Conservation (phyloP, 768 basidiomycete genomes). For the Suillus brevipes region DNA sequence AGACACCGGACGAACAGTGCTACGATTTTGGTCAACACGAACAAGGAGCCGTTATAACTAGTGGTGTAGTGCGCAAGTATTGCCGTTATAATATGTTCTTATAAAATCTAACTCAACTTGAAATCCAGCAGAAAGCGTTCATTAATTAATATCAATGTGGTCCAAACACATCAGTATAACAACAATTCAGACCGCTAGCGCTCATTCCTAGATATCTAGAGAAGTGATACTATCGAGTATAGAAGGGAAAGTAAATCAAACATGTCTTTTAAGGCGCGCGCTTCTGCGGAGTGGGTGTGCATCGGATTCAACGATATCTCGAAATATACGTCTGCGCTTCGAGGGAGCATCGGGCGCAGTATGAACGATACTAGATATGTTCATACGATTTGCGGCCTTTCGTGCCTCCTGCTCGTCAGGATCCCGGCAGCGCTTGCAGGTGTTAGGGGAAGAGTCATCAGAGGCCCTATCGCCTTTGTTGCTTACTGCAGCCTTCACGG, state of each 20-base stretch:
- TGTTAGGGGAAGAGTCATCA: background rate
- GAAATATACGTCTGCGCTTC: slow-evolving; percentile 1
- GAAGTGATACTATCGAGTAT: background rate
- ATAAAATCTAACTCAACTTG: background rate
- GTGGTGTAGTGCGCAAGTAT: background rate
- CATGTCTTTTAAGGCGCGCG: too few relatives aligned
- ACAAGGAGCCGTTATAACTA: background rate
- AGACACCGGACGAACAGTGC: background rate
- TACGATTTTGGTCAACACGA: background rate
- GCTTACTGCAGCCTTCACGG: too few relatives aligned
- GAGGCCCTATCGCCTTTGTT: background rate
- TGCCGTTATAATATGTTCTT: background rate
- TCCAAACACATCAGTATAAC: background rate
- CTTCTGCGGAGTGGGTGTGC: background rate
- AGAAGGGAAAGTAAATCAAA: background rate
- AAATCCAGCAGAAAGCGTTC: background rate
- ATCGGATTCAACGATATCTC: background rate
- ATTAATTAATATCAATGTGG: background rate
- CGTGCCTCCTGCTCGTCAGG: background rate
- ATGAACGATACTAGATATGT: background rate
- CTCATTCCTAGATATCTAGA: background rate
- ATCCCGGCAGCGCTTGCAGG: background rate
- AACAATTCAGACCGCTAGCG: background rate
- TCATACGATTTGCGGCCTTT: background rate
- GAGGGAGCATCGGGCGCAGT: background rate